Percentiles rank a stretch among this genome's conserved stretches.
phyloP scores from a whole-genome alignment of 768 basidiomycete genomes.

The Pleurotus eryngii region DNA sequence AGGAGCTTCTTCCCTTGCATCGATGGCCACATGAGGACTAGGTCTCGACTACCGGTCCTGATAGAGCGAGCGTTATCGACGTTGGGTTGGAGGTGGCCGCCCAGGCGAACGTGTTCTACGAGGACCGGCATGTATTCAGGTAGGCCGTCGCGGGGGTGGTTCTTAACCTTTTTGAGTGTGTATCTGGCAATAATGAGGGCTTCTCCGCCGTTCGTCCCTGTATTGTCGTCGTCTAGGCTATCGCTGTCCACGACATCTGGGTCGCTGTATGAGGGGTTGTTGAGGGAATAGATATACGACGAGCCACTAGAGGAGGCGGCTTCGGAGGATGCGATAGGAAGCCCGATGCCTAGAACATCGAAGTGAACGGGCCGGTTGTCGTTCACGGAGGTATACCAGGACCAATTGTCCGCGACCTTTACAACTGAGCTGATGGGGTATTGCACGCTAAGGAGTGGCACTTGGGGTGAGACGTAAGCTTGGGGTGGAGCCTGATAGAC shows the following conservation, averaged over 20 bases:
- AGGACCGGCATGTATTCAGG: constrained; percentile 8
- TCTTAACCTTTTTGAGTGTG: constrained; percentile 6
- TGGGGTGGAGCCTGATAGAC: not conserved
- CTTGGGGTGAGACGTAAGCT: not conserved
- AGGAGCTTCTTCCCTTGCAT: not conserved
- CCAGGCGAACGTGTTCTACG: constrained; percentile 1
- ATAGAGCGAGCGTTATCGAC: constrained; percentile 5
- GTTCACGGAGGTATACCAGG: constrained; percentile 4
- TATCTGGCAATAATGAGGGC: constrained; percentile 5
- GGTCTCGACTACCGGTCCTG: constrained; percentile 5
- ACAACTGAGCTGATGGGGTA: constrained; percentile 5
- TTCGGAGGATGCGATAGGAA: not conserved
- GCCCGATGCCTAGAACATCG: not conserved
- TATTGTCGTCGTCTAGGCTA: not conserved
- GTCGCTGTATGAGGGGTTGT: constrained; percentile 2
- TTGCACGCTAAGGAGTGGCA: not conserved
- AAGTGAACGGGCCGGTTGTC: constrained; percentile 1
- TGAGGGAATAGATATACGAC: constrained; percentile 2
- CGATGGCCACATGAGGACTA: constrained; percentile 6
- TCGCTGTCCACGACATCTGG: not conserved
- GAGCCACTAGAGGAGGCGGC: not conserved
- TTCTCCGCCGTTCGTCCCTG: not conserved
- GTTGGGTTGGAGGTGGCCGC: not conserved
- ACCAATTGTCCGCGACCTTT: constrained; percentile 6
- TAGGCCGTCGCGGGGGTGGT: constrained; percentile 6